Evolutionary conservation across 768 basidiomycete species (phyloP).

Genomic region (Tylopilus cervinicoccineus): DNA sequence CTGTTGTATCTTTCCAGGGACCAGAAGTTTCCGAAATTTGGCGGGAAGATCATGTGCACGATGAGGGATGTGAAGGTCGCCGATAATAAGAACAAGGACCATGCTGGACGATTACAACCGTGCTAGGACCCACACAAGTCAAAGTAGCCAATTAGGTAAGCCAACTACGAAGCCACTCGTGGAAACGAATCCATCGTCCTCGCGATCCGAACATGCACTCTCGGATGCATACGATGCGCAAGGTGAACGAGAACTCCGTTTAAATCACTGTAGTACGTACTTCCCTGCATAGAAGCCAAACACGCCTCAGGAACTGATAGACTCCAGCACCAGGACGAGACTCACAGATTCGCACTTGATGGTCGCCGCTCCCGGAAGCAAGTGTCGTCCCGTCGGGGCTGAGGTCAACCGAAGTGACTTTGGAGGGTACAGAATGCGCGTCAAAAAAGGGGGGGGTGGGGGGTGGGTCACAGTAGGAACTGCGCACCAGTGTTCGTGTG

Average conservation of each 20-base stretch:
- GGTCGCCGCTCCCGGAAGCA: conserved; percentile 37
- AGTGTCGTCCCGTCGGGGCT: conserved; percentile 28
- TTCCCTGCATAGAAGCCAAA: conserved; percentile 22
- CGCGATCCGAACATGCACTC: conserved; percentile 4
- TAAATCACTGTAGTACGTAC: conserved; percentile 24
- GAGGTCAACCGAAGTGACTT: conserved; percentile 39
- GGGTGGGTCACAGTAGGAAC: conserved; percentile 20
- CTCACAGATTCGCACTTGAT: conserved; percentile 36
- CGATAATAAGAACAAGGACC: conserved; percentile 93
- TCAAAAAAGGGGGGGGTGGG: conserved; percentile 10
- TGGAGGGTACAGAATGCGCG: neutral
- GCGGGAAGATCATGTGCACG: conserved; percentile 84
- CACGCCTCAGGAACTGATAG: conserved; percentile 12
- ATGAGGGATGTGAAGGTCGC: conserved; percentile 96
- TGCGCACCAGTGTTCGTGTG: conserved; percentile 32
- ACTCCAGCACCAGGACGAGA: conserved; percentile 5
- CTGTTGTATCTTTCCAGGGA: conserved; percentile 96
- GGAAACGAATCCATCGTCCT: conserved; percentile 6
- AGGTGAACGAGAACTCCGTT: neutral
- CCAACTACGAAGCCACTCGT: conserved; percentile 1
- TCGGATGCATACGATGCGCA: neutral
- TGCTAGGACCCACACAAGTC: neutral
- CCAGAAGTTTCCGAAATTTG: conserved; percentile 96
- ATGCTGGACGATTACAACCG: conserved; percentile 21
- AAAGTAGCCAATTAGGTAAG: conserved; percentile 24